Conservation (phyloP, 345 rosid species). For the Rhodomyrtus tomentosa region DNA sequence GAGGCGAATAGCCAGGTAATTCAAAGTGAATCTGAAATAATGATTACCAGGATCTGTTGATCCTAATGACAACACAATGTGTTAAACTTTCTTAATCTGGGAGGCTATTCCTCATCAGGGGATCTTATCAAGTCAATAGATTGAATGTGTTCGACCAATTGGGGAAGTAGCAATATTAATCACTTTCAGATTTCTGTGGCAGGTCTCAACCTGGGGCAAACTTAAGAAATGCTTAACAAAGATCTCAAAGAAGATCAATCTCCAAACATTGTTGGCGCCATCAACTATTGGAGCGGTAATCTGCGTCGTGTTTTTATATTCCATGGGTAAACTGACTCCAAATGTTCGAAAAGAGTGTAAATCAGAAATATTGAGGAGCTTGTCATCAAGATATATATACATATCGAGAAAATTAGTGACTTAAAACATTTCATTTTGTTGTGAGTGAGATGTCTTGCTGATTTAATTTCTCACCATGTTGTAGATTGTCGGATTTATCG, state of each 20-base stretch:
- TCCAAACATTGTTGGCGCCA: slow-evolving; percentile 23
- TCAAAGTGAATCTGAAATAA: neutral
- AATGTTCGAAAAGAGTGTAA: neutral
- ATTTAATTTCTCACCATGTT: neutral
- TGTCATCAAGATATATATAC: neutral
- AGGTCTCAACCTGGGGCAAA: slow-evolving; percentile 12
- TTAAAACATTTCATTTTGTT: neutral
- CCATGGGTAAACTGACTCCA: neutral
- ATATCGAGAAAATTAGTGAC: neutral
- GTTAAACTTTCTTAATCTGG: neutral
- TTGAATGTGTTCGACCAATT: neutral
- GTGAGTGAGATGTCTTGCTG: neutral
- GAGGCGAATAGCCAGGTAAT: neutral
- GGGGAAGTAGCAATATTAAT: neutral
- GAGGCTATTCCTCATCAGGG: neutral
- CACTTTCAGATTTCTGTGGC: neutral
- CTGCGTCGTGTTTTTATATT: neutral
- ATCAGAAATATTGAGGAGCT: neutral
- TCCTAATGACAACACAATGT: neutral
- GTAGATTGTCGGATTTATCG: slow-evolving; percentile 27
- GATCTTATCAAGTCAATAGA: neutral
- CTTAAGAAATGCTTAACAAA: neutral
- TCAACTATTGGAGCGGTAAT: slow-evolving; percentile 29
- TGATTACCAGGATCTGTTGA: neutral
- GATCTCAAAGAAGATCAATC: slow-evolving; percentile 7